Conservation (phyloP, 495 filamentous ascomycete genomes). For the Penicillium coprophilum region DNA sequence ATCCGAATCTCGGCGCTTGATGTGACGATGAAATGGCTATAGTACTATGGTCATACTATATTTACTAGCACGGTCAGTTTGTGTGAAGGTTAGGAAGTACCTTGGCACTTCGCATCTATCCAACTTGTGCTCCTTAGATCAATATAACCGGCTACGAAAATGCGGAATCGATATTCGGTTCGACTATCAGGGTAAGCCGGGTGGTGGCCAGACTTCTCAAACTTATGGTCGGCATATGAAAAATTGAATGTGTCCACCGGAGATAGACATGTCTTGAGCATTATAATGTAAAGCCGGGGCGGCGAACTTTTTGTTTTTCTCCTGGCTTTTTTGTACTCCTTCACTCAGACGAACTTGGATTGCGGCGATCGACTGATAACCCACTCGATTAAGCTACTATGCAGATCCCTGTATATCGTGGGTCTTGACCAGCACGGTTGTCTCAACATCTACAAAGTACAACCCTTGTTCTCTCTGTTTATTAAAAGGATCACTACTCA, state of each 20-base stretch:
- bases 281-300: background rate
- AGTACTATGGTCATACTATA: background rate
- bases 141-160: background rate
- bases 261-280: background rate
- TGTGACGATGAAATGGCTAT: background rate
- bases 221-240: constrained; percentile 1
- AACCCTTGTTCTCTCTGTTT: background rate
- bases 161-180: background rate
- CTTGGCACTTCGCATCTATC: background rate
- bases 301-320: background rate
- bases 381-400: constrained; percentile 12
- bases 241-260: background rate
- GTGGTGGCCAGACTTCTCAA: background rate
- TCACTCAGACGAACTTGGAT: background rate
- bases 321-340: background rate
- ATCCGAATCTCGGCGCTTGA: constrained; percentile 27
- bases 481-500: background rate
- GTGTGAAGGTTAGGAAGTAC: background rate
- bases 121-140: background rate
- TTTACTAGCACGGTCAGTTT: background rate
- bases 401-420: constrained; percentile 9
- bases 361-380: constrained; percentile 2
- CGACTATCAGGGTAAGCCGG: background rate
- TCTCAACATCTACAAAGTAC: background rate
- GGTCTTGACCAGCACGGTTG: background rate